Base-by-base conservation (phyloP, 495 filamentous ascomycete species). In the Lasiosphaeria ovina region DNA sequence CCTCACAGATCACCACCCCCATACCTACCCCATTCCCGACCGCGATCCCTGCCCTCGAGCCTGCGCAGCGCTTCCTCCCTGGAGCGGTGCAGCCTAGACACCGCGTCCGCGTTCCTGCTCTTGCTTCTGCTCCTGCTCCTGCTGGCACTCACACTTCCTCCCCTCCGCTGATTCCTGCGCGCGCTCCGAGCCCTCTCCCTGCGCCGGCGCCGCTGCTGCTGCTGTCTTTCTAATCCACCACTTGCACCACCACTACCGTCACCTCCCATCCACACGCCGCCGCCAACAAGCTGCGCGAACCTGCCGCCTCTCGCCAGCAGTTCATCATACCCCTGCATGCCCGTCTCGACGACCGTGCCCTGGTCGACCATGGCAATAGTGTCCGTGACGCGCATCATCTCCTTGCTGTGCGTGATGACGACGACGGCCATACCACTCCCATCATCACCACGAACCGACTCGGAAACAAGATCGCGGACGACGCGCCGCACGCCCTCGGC, bases 361-460 rank as follows among this genome's bases (percentile, higher is more conserved):
- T 81, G 71, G 36, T 91, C 88, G 9, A 96, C 59, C 58, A 95
- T 81, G 4, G 91, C 74, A 6, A 95, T 74, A 59, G 83, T 75
- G 62, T 90, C 85, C 4, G 87, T 89, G 51, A 89, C 84, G 53
- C 81, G 76, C 85, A 96, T 95, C 90, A 96, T 95, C 69, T 91
- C 87, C 61, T 77, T 78, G 33, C 77, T 78, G 74, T 96, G 92
- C 64, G 91, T 95, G 34, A 97, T 84, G 24, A 90, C 83, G 53
- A 97, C 72, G 5, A 88, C 80, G 6, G 82, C 80, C 68, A 86
- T 78, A 6, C 68, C 72, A 32, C 59, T 36, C 40, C 35, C 35
- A 44, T 14, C 32, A 16, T 16, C 56, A 44, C 32, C 54, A 5
- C 6, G 44, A 16, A 40, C 42, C 4, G 12, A 5, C 1, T 34